Conservation (phyloP, 768 basidiomycete species). For the Macrolepiota fuliginosa region DNA sequence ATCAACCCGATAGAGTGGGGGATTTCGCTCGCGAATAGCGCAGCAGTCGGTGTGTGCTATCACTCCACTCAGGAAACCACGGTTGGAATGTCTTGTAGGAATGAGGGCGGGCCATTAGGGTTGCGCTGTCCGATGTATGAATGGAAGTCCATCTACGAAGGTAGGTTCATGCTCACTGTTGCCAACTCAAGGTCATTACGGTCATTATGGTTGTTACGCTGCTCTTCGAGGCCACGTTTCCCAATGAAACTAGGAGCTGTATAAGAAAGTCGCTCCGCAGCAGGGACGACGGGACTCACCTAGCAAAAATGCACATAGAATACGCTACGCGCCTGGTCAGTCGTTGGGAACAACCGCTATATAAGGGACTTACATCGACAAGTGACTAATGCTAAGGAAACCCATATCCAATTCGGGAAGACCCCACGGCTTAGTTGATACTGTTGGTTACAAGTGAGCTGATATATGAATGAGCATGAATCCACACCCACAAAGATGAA, state of each 20-base stretch:
- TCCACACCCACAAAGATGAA: not conserved
- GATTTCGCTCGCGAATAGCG: too few species aligned
- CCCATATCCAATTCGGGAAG: not conserved
- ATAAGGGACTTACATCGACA: slow-evolving; percentile 6
- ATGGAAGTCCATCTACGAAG: not conserved
- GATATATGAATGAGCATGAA: not conserved
- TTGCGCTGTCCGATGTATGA: not conserved
- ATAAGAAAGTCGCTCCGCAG: not conserved
- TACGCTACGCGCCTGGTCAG: not conserved
- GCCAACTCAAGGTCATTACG: not conserved
- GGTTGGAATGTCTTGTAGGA: not conserved
- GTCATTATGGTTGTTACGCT: not conserved
- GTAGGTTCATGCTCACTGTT: not conserved
- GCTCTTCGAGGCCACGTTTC: not conserved
- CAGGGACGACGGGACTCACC: not conserved
- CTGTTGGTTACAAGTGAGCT: not conserved
- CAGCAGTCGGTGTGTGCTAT: not conserved
- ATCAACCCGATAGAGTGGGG: too few species aligned
- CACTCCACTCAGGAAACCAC: not conserved
- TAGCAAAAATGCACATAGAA: slow-evolving; percentile 4
- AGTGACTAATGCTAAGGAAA: slow-evolving; percentile 9
- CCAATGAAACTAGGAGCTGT: not conserved
- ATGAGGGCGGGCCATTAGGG: not conserved
- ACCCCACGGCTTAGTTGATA: not conserved
- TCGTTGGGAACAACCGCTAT: too few species aligned